A percentile compares a stretch with the other conserved stretches of the same genome.
Conservation (phyloP, 1,284 basidiomycete species). For the Ceratobasidium sp. region DNA sequence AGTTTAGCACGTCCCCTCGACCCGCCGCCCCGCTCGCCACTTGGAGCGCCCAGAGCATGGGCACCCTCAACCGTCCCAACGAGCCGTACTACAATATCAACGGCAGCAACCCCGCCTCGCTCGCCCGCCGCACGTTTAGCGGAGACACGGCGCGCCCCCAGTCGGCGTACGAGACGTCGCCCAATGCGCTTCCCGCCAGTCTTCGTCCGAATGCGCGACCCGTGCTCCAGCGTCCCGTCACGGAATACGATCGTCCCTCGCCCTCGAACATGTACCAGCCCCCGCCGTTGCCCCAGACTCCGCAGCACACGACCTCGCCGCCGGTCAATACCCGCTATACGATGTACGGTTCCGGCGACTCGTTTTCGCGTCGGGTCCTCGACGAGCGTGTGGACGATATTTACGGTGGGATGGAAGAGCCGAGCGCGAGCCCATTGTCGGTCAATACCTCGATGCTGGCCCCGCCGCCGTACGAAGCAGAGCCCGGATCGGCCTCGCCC, state of each 20-base stretch:
- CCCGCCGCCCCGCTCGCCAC: conserved; percentile 7
- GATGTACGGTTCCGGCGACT: background rate
- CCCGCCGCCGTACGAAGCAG: conserved; percentile 13
- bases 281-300: conserved; percentile 15
- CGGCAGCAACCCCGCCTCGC: background rate
- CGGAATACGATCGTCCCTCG: conserved; percentile 20
- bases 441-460: conserved; percentile 7
- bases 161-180: conserved; percentile 18
- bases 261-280: conserved; percentile 25
- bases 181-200: background rate
- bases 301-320: conserved; percentile 2
- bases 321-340: background rate
- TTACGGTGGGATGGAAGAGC: conserved; percentile 27
- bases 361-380: background rate
- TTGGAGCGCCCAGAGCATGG: conserved; percentile 16
- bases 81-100: conserved; percentile 9
- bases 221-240: conserved; percentile 3
- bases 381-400: conserved; percentile 21
- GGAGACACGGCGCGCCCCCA: conserved; percentile 12
- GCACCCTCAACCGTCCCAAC: background rate
- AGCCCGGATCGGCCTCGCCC: conserved; percentile 12
- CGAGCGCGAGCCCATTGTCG: conserved; percentile 5
- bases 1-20: conserved; percentile 30
- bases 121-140: conserved; percentile 19
- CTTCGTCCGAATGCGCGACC: conserved; percentile 3